A percentile compares a stretch with the other conserved stretches of the same genome.
Evolutionary conservation across 352 stramenopile genomes (phyloP).

Genomic region (Globisporangium nunn): DNA sequence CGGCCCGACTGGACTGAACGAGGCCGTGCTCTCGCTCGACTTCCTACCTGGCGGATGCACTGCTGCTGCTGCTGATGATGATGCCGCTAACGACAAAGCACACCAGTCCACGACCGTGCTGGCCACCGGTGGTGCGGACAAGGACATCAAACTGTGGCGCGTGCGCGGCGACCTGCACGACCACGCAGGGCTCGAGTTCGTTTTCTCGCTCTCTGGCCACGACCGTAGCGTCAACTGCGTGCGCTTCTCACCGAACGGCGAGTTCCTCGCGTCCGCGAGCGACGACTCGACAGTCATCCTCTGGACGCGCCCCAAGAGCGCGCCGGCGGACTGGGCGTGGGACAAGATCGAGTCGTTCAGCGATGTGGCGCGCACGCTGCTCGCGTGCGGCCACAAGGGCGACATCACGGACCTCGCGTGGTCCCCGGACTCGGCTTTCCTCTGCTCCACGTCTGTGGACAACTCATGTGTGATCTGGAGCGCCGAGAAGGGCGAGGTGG

Average conservation of each 20-base stretch:
- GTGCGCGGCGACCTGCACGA: conserved; percentile 29
- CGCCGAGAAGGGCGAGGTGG: conserved; percentile 59
- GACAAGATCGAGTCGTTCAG: conserved; percentile 71
- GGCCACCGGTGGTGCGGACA: conserved; percentile 80
- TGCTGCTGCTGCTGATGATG: not conserved
- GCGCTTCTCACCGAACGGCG: conserved; percentile 86
- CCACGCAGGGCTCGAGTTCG: conserved; percentile 48
- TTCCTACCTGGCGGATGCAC: conserved; percentile 26
- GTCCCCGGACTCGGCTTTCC: conserved; percentile 87
- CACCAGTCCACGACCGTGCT: conserved; percentile 23
- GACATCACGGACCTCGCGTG: conserved; percentile 92
- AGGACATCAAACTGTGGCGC: conserved; percentile 86
- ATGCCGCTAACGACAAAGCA: no score
- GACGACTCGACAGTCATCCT: conserved; percentile 88
- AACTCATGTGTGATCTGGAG: conserved; percentile 89
- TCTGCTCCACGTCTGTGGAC: conserved; percentile 91
- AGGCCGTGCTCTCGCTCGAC: conserved; percentile 79
- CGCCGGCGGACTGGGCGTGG: conserved; percentile 66
- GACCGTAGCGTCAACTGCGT: conserved; percentile 89
- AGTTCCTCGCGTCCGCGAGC: conserved; percentile 81
- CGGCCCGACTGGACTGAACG: conserved; percentile 82
- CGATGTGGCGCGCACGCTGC: conserved; percentile 67
- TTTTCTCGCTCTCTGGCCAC: conserved; percentile 83
- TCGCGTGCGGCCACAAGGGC: conserved; percentile 78
- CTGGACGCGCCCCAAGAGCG: conserved; percentile 71